A percentile compares a stretch with the other conserved stretches of the same genome.
phyloP scores from a whole-genome alignment of 1,284 basidiomycete genomes.

The Puccinia triticina region DNA sequence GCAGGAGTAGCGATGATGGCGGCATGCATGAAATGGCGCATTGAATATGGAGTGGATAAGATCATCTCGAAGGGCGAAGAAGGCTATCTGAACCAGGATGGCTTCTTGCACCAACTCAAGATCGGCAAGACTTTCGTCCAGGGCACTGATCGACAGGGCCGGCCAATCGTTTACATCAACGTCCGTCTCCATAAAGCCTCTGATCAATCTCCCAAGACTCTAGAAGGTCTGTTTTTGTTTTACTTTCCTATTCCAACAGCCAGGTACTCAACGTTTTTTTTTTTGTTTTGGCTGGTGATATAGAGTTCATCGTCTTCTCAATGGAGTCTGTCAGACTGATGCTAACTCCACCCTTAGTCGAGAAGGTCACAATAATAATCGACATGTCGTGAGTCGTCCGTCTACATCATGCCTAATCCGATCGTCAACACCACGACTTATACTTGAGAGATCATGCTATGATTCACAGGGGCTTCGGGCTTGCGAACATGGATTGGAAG shows the following conservation, averaged over 20 bases:
- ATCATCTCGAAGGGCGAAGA: slow-evolving; percentile 47
- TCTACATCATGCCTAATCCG: neutral
- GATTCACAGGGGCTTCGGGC: slow-evolving; percentile 41
- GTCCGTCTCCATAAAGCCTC: slow-evolving; percentile 41
- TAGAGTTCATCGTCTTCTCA: slow-evolving; percentile 47
- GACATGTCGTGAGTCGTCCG: slow-evolving; percentile 41
- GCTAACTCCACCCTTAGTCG: slow-evolving; percentile 43
- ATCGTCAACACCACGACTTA: no score
- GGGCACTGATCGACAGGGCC: slow-evolving; percentile 43
- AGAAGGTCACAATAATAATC: slow-evolving; percentile 46
- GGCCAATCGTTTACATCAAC: slow-evolving; percentile 47
- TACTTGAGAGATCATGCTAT: neutral
- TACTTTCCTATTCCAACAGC: neutral
- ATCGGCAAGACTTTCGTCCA: slow-evolving; percentile 47
- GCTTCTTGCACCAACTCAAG: slow-evolving; percentile 39
- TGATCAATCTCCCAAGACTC: slow-evolving; percentile 35
- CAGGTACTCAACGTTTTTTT: neutral
- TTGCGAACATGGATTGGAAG: slow-evolving; percentile 51
- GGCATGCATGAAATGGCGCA: slow-evolving; percentile 50
- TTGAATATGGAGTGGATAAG: slow-evolving; percentile 47
- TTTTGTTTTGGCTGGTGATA: no score
- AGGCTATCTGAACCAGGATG: slow-evolving; percentile 25
- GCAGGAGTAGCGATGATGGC: slow-evolving; percentile 52
- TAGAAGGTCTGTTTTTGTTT: slow-evolving; percentile 28
- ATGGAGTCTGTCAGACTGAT: slow-evolving; percentile 50